Conservation (phyloP, 2,329 filamentous ascomycete genomes). For the Alternaria atra region DNA sequence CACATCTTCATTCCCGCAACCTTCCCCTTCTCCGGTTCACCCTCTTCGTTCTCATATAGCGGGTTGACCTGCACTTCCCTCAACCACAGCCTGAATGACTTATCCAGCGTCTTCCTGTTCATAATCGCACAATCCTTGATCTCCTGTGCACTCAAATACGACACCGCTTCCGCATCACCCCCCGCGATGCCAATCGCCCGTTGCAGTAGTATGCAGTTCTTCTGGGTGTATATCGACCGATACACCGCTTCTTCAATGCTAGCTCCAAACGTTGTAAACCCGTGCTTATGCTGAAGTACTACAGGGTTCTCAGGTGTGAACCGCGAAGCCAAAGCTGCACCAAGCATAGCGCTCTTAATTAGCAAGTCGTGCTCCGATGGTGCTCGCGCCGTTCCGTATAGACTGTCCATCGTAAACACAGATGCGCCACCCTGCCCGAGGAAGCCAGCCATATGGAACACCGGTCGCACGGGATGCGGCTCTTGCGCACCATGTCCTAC, state of each 20-base stretch:
- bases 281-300: conserved; percentile 55
- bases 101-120: conserved; percentile 42
- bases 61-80: conserved; percentile 48
- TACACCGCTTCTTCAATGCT: conserved; percentile 55
- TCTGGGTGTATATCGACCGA: conserved; percentile 52
- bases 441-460: conserved; percentile 55
- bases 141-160: conserved; percentile 48
- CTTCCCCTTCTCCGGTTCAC: conserved; percentile 33
- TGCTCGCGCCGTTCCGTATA: conserved; percentile 36
- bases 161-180: conserved; percentile 35
- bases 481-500: conserved; percentile 36
- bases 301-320: conserved; percentile 30
- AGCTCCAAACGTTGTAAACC: conserved; percentile 52
- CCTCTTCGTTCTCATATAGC: conserved; percentile 51
- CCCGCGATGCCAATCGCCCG: conserved; percentile 42
- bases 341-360: conserved; percentile 33
- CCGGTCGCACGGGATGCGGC: conserved; percentile 32
- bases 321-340: conserved; percentile 32
- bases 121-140: conserved; percentile 48
- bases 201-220: conserved; percentile 46
- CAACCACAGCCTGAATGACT: conserved; percentile 54
- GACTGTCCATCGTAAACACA: conserved; percentile 22
- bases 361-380: conserved; percentile 32
- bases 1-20: conserved; percentile 38
- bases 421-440: conserved; percentile 35